Evolutionary conservation across 495 filamentous ascomycete genomes (phyloP).

Genomic region (Penicillium canescens): DNA sequence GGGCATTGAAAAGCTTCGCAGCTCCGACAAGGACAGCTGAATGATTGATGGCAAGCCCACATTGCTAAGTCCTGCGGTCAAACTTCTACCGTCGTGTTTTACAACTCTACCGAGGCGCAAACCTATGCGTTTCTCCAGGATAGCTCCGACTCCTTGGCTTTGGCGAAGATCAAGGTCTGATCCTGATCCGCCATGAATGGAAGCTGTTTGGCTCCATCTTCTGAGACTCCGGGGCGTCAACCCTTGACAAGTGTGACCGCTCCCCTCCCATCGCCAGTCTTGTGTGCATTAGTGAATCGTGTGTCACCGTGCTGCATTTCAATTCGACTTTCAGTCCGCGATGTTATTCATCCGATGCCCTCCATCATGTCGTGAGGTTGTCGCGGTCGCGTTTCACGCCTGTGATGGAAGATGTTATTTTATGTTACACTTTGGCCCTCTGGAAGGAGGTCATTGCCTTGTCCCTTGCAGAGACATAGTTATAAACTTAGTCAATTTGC

Average conservation of each 20-base stretch:
- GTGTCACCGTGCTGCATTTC: background rate
- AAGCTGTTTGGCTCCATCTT: background rate
- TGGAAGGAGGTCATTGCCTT: too few species aligned
- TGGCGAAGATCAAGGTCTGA: background rate
- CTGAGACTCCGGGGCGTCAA: background rate
- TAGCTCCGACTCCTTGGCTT: background rate
- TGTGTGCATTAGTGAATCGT: background rate
- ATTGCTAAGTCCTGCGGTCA: background rate
- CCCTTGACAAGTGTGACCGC: background rate
- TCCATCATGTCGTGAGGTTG: too few species aligned
- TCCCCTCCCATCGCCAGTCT: background rate
- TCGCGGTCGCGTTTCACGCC: too few species aligned
- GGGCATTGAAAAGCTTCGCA: conserved; percentile 50
- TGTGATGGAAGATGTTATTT: too few species aligned
- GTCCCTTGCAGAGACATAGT: too few species aligned
- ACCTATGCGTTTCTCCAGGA: too few species aligned
- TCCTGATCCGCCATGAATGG: background rate
- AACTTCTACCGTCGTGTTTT: background rate
- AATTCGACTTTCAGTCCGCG: background rate
- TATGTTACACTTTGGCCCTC: too few species aligned
- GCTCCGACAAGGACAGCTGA: conserved; percentile 35
- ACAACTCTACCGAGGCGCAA: background rate
- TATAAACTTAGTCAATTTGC: too few species aligned
- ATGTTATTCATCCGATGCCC: background rate
- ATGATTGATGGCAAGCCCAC: background rate